These are phyloP conservation scores for Punica granatum DNA, from an alignment of 345 rosid genomes.

Conservation along the genomic window DNA sequence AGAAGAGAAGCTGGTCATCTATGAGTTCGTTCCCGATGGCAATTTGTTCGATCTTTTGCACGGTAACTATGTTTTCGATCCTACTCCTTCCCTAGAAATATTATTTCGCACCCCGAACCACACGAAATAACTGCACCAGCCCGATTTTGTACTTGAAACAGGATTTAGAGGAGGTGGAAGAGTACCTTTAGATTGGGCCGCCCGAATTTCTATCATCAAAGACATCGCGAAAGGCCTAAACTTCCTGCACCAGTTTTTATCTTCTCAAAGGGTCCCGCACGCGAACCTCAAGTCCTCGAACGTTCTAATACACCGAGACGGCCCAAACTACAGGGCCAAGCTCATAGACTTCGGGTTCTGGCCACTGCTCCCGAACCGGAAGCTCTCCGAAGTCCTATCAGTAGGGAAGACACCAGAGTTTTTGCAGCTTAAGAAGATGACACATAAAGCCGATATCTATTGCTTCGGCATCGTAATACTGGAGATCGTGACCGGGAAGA, in stretches of 20 bases:
- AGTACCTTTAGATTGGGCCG: conserved; percentile 30
- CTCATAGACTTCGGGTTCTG: conserved; percentile 41
- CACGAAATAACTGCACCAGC: background rate
- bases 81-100: no score
- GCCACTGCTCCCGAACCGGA: conserved; percentile 27
- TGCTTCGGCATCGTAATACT: conserved; percentile 46
- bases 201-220: conserved; percentile 36
- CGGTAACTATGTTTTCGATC: conserved; percentile 24
- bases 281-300: conserved; percentile 54
- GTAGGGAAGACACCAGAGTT: conserved; percentile 41
- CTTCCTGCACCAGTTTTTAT: conserved; percentile 38
- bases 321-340: conserved; percentile 25
- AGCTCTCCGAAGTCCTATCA: conserved; percentile 19
- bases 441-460: conserved; percentile 43
- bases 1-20: conserved; percentile 47
- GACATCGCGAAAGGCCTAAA: conserved; percentile 32
- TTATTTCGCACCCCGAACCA: no score
- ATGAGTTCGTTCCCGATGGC: conserved; percentile 35
- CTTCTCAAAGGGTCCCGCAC: conserved; percentile 44
- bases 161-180: conserved; percentile 39
- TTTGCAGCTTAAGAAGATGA: conserved; percentile 34
- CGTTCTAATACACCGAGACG: conserved; percentile 18
- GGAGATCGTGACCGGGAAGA: conserved; percentile 44
- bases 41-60: conserved; percentile 45
- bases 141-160: background rate